Percentiles rank a stretch among this genome's conserved stretches.
Conservation (phyloP, 179 eudicot genomes). For the Carnegiea gigantea region DNA sequence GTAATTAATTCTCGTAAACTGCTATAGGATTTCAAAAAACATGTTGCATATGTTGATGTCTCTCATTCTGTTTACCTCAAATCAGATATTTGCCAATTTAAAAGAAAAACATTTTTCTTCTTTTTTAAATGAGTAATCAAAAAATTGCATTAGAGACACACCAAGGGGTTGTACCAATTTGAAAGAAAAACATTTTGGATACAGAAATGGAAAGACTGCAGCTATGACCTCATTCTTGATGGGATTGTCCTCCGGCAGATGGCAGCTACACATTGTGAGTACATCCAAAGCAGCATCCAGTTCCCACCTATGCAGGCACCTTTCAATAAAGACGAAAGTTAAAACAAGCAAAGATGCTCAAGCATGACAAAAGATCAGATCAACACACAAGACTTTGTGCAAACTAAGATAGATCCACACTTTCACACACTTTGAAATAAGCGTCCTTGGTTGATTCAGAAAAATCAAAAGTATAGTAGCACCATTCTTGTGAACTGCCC, state of each 20-base stretch:
- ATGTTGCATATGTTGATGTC: too few species aligned
- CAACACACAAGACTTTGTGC: not conserved
- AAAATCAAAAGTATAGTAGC: too few species aligned
- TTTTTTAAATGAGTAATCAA: too few species aligned
- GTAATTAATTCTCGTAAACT: too few species aligned
- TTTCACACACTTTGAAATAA: too few species aligned
- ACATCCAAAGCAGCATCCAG: constrained; percentile 95
- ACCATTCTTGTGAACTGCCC: not conserved
- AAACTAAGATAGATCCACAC: not conserved
- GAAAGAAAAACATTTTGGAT: not conserved
- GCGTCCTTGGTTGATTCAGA: too few species aligned
- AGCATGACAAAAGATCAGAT: not conserved
- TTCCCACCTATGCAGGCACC: constrained; percentile 93
- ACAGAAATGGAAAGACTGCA: not conserved
- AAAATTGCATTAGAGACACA: too few species aligned
- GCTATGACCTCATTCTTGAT: constrained; percentile 64
- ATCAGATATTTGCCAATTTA: not conserved
- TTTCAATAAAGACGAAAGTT: constrained; percentile 15
- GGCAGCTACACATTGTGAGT: constrained; percentile 97
- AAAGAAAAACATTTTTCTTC: too few species aligned
- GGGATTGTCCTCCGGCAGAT: constrained; percentile 67
- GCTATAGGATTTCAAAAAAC: too few species aligned
- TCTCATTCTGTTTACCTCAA: too few species aligned
- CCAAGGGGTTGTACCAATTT: not conserved
- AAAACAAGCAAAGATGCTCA: constrained; percentile 5